Evolutionary conservation across 345 rosid genomes (phyloP).

Genomic region (Gossypium turneri): DNA sequence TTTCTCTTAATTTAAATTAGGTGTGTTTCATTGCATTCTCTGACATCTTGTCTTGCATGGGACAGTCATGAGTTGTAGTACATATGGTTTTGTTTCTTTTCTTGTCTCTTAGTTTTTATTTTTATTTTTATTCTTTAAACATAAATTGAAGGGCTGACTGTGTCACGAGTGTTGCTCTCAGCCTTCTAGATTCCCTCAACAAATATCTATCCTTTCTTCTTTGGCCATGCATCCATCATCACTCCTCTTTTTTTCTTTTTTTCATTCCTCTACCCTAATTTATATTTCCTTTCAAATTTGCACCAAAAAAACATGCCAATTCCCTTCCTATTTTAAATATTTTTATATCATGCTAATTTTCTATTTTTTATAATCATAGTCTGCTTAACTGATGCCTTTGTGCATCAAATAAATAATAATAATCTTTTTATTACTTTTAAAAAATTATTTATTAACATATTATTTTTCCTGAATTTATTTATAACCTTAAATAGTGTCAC

Average conservation of each 20-base stretch:
- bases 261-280: not conserved
- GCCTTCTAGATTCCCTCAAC: not conserved
- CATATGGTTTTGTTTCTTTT: slow-evolving; percentile 32
- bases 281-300: not conserved
- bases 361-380: not conserved
- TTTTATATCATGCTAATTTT: not conserved
- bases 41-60: slow-evolving; percentile 49
- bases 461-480: too few species aligned
- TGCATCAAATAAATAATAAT: too few species aligned
- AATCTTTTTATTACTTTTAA: too few species aligned
- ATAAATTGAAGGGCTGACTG: slow-evolving; percentile 13
- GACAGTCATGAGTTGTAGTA: slow-evolving; percentile 32
- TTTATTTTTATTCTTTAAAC: not conserved
- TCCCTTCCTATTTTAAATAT: not conserved
- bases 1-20: not conserved
- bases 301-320: not conserved
- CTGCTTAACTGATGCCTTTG: too few species aligned
- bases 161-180: slow-evolving; percentile 32
- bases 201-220: not conserved
- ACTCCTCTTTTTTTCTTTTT: not conserved
- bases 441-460: too few species aligned
- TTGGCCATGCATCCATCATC: not conserved
- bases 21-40: slow-evolving; percentile 18
- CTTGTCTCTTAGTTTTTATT: slow-evolving; percentile 35
- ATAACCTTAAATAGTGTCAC: too few species aligned